Percentiles rank a stretch among this genome's conserved stretches.
phyloP scores from a whole-genome alignment of 306 rosid genomes.

The Quercus suber region DNA sequence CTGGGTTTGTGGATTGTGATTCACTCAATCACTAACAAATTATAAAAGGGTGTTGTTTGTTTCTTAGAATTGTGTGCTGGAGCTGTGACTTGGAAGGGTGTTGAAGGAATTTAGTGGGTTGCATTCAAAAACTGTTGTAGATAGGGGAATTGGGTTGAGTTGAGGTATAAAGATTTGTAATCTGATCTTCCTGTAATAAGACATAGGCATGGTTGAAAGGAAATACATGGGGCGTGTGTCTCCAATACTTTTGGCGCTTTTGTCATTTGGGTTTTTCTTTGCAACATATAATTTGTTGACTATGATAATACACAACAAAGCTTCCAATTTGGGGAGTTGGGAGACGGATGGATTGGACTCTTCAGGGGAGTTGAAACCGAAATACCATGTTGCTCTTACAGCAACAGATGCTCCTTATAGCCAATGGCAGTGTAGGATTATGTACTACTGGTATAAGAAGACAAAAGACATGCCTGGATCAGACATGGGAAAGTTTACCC shows the following conservation, averaged over 20 bases:
- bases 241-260: conserved; percentile 54
- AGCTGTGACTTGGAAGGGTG: conserved; percentile 12
- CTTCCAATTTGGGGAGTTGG: conserved; percentile 33
- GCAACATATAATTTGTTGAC: conserved; percentile 69
- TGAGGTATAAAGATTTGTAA: conserved; percentile 20
- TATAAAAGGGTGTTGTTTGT: background rate
- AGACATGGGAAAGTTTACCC: conserved; percentile 80
- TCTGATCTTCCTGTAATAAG: conserved; percentile 6
- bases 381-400: conserved; percentile 78
- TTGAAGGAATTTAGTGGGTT: conserved; percentile 7
- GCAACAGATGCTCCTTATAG: conserved; percentile 90
- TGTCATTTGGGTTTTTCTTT: conserved; percentile 64
- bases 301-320: conserved; percentile 48
- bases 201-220: conserved; percentile 55
- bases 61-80: background rate
- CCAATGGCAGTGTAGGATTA: conserved; percentile 94
- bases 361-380: conserved; percentile 21
- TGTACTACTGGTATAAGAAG: conserved; percentile 91
- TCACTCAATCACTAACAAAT: conserved; percentile 10
- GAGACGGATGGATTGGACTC: conserved; percentile 25
- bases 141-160: conserved; percentile 20
- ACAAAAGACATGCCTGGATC: conserved; percentile 79
- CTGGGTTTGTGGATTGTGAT: conserved; percentile 11
- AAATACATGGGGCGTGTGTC: conserved; percentile 60
- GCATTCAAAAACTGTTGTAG: conserved; percentile 16